Percentiles rank a stretch among this genome's conserved stretches.
Conservation (phyloP, 768 basidiomycete genomes). For the Pleurotus tuoliensis region DNA sequence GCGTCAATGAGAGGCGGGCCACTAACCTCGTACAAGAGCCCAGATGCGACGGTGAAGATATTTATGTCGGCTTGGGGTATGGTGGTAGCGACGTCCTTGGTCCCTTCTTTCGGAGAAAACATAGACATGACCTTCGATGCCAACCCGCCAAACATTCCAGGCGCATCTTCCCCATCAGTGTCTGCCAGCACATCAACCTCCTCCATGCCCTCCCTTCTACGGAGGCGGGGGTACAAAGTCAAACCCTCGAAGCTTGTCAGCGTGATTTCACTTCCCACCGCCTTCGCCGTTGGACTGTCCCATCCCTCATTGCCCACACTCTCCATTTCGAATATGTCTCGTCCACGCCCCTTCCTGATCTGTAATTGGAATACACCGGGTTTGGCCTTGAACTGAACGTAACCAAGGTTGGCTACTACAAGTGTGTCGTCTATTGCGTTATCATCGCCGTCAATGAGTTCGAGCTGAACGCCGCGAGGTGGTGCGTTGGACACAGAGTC, state of each 20-base stretch:
- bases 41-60: constrained; percentile 98
- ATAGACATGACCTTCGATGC: constrained; percentile 10
- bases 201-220: constrained; percentile 73
- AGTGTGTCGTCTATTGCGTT: constrained; percentile 77
- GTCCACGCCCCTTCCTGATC: constrained; percentile 78
- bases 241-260: constrained; percentile 89
- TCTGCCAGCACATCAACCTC: constrained; percentile 72
- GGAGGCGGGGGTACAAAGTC: constrained; percentile 81
- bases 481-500: constrained; percentile 61
- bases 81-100: constrained; percentile 13
- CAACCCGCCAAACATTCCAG: constrained; percentile 40
- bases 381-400: constrained; percentile 90
- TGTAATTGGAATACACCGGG: constrained; percentile 85
- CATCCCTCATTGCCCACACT: constrained; percentile 89
- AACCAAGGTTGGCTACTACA: constrained; percentile 92
- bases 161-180: constrained; percentile 22
- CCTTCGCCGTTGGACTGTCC: constrained; percentile 69
- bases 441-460: constrained; percentile 52
- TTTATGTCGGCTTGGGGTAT: constrained; percentile 86
- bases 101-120: constrained; percentile 14
- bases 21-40: constrained; percentile 87
- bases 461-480: constrained; percentile 89
- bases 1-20: neutral
- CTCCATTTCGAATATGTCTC: constrained; percentile 76
- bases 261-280: constrained; percentile 70